Base-by-base conservation (phyloP, 1,284 basidiomycete genomes). In the Stygiomarasmius scandens region DNA sequence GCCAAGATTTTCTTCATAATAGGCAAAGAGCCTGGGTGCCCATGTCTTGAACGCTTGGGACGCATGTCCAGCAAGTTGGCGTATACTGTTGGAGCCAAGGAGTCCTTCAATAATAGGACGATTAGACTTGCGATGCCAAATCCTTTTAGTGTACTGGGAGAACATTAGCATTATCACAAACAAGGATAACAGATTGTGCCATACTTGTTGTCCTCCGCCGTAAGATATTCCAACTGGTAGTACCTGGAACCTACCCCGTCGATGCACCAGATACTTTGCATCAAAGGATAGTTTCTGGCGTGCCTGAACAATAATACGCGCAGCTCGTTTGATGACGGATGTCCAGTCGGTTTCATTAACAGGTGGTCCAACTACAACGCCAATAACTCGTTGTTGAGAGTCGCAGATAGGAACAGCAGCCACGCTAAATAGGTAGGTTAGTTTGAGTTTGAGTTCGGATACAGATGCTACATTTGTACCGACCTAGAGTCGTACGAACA, bases 161-260 rank as follows among this genome's bases (percentile, higher is more conserved):
- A 6, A 22, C 23, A 3, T 14, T n/a, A 32, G 29, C 12, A 32
- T 32, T 32, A 12, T 6, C 12, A 32, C 12, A 12, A 12, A 32
- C 6, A 6, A 32, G 12, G 24, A 12, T 11, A 9, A 44, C 14
- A 38, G 20, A 55, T n/a, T n/a, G n/a, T n/a, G 20, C 51, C 49
- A 27, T n/a, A 61, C 59, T 36, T 23, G 25, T 23, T 54, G 52
- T 5, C 59, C 59, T 19, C 44, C 49, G 16, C 56, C 59, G 41
- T 49, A 58, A 12, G 55, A 50, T 14, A 61, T 48, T 2, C 60
- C 57, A 1, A 25, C 20, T 9, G 36, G 20, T 2, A 55, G 22
- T 4, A 43, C 57, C 3, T 23, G 36, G 32, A 61, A 61, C 11
- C 27, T 14, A 10, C 60, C 60, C 11, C 57, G 25, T 12, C 53